Conservation (phyloP, 225 moss, liverwort and hornwort species). For the Antitrichia curtipendula region DNA sequence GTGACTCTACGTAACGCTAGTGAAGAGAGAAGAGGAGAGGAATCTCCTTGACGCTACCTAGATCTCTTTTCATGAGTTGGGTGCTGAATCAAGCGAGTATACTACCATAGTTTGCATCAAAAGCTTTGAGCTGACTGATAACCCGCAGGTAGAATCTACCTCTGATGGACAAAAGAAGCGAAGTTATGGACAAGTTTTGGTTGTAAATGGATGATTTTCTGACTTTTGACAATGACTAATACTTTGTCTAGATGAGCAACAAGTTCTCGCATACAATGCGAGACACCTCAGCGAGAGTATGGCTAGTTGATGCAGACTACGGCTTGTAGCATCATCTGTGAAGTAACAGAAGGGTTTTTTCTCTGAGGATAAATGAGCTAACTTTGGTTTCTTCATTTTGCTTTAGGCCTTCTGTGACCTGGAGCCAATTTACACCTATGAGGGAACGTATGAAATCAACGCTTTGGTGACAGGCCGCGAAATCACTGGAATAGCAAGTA, state of each 20-base stretch:
- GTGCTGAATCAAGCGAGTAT: not conserved
- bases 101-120: not conserved
- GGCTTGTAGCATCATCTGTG: not conserved
- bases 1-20: not conserved
- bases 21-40: not conserved
- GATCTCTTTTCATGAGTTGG: not conserved
- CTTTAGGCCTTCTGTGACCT: constrained; percentile 89
- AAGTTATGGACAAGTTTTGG: not conserved
- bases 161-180: not conserved
- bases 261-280: not conserved
- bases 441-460: constrained; percentile 94
- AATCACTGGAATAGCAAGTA: constrained; percentile 78
- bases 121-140: not conserved
- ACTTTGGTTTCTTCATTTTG: not conserved
- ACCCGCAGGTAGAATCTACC: too few relatives aligned
- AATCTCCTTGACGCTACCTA: not conserved
- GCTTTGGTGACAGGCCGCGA: constrained; percentile 79
- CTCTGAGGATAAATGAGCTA: not conserved
- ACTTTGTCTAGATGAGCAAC: not conserved
- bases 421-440: constrained; percentile 97
- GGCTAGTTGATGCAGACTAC: not conserved
- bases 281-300: not conserved
- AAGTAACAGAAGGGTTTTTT: not conserved
- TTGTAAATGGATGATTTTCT: not conserved
- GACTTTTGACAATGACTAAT: not conserved